Evolutionary conservation across 495 filamentous ascomycete genomes (phyloP).

Genomic region (Penicillium tannophilum): DNA sequence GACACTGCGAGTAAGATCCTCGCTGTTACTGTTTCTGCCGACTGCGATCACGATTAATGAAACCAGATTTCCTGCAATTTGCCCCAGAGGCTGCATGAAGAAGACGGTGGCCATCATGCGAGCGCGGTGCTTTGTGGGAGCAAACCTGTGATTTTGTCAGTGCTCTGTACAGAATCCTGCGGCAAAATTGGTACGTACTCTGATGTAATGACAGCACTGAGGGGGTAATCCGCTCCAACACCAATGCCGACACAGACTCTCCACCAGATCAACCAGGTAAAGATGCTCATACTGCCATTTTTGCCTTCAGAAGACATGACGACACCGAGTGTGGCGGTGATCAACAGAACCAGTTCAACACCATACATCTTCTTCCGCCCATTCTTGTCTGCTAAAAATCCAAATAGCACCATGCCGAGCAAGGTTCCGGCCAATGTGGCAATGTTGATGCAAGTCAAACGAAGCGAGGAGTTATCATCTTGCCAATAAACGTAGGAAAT

Average conservation of each 20-base stretch:
- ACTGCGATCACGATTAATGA: constrained; percentile 47
- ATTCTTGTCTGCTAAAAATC: constrained; percentile 60
- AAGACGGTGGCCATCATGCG: constrained; percentile 70
- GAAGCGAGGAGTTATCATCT: constrained; percentile 38
- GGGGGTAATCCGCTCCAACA: constrained; percentile 58
- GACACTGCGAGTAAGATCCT: constrained; percentile 39
- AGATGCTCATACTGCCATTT: constrained; percentile 55
- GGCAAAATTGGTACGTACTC: constrained; percentile 44
- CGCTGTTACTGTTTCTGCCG: constrained; percentile 30
- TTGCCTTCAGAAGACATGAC: constrained; percentile 47
- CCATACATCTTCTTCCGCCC: constrained; percentile 69
- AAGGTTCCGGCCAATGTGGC: constrained; percentile 60
- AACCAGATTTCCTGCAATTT: constrained; percentile 61
- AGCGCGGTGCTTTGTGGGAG: constrained; percentile 58
- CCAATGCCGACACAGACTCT: constrained; percentile 59
- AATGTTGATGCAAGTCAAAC: constrained; percentile 56
- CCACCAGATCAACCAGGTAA: constrained; percentile 61
- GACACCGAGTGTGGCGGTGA: constrained; percentile 56
- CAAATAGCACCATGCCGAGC: constrained; percentile 63
- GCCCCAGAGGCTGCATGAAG: constrained; percentile 66
- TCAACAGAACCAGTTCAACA: constrained; percentile 62
- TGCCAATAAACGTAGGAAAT: constrained; percentile 65
- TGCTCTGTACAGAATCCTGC: background rate
- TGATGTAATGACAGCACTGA: constrained; percentile 62
- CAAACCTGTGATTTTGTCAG: constrained; percentile 46